These are phyloP conservation scores for Panaeolus cyanescens DNA, from an alignment of 768 basidiomycete species.

Conservation along the genomic window DNA sequence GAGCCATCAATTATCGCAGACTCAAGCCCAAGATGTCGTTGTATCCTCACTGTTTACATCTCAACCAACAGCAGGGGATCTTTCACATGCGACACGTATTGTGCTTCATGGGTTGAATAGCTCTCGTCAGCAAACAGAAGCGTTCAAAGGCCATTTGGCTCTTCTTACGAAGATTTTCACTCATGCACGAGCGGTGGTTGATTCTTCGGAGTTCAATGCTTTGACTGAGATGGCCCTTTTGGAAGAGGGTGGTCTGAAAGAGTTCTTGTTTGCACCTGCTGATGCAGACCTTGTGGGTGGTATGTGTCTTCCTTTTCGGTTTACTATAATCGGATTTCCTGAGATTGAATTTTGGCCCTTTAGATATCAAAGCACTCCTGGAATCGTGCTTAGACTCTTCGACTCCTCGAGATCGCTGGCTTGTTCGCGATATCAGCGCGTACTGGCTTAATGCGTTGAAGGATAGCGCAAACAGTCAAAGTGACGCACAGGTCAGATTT, in stretches of 20 bases:
- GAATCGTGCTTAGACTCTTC: slow-evolving; percentile 35
- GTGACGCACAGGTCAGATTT: slow-evolving; percentile 8
- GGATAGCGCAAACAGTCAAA: slow-evolving; percentile 1
- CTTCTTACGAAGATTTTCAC: slow-evolving; percentile 41
- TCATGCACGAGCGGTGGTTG: slow-evolving; percentile 26
- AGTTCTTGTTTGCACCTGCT: slow-evolving; percentile 31
- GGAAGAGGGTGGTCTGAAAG: slow-evolving; percentile 31
- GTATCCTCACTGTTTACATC: slow-evolving; percentile 30
- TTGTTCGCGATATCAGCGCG: slow-evolving; percentile 40
- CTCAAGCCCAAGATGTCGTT: slow-evolving; percentile 30
- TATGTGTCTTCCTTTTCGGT: slow-evolving; percentile 12
- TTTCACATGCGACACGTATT: slow-evolving; percentile 23
- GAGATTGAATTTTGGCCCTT: neutral
- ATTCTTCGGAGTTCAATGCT: slow-evolving; percentile 24
- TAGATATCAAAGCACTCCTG: slow-evolving; percentile 48
- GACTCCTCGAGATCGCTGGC: slow-evolving; percentile 34
- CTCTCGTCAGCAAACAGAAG: slow-evolving; percentile 11
- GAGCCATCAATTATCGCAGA: neutral
- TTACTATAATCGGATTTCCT: neutral
- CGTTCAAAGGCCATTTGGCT: slow-evolving; percentile 32
- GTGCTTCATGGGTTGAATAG: slow-evolving; percentile 19
- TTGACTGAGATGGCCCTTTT: slow-evolving; percentile 45
- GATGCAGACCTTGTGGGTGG: slow-evolving; percentile 33
- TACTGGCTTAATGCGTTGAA: slow-evolving; percentile 44
- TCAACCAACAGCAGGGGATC: slow-evolving; percentile 22